phyloP scores from a whole-genome alignment of 805 yeast species.

The Saturnispora dispora region DNA sequence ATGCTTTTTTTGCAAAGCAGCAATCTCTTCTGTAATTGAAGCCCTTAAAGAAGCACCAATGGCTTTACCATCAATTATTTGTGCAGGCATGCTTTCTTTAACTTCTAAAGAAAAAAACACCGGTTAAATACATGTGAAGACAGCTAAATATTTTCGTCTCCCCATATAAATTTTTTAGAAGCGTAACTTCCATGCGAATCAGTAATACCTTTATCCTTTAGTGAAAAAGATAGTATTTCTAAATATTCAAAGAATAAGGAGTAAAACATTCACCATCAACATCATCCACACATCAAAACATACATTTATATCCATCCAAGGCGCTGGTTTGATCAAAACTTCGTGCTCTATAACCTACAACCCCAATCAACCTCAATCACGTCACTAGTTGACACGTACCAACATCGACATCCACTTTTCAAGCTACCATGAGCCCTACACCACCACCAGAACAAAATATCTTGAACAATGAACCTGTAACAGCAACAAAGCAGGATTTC shows the following conservation, averaged over 20 bases:
- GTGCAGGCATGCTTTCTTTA: slow-evolving; percentile 21
- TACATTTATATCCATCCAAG: neutral
- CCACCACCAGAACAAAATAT: neutral
- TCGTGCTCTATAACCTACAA: neutral
- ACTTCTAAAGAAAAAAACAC: neutral
- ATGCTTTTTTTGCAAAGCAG: slow-evolving; percentile 31
- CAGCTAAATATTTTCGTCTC: neutral
- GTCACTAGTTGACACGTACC: neutral
- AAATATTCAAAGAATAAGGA: neutral
- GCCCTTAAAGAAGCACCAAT: slow-evolving; percentile 41
- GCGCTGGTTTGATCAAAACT: neutral
- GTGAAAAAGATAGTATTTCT: neutral
- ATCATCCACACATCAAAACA: neutral
- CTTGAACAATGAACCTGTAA: neutral
- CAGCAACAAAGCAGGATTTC: neutral
- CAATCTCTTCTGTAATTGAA: slow-evolving; percentile 43
- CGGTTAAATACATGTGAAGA: neutral
- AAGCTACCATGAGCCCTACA: neutral
- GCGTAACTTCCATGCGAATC: neutral
- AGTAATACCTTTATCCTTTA: neutral
- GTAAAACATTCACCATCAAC: neutral
- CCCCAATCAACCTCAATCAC: neutral
- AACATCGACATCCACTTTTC: neutral
- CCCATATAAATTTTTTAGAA: neutral
- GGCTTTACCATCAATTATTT: slow-evolving; percentile 51